Evolutionary conservation across 805 yeast genomes (phyloP), one percentile per base, ranked within the genome.

Genomic region (Metschnikowia bowlesiae): DNA sequence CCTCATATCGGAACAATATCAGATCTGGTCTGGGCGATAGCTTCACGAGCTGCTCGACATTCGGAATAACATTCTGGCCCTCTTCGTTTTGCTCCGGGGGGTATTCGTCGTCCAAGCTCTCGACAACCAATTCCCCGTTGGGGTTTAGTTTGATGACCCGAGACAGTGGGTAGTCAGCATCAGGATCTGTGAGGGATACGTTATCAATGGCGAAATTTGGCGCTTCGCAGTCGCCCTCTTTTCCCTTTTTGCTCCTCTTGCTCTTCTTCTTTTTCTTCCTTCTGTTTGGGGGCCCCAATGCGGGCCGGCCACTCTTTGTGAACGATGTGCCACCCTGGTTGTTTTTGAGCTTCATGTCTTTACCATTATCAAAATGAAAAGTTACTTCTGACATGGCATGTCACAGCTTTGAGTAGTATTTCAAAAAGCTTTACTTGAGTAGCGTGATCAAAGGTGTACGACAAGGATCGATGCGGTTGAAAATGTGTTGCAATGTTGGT

Each of bases 51-150:
- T 29, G 32, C 6, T 39, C 34, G 8, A 39, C 26, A 29, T 39
- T 14, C 4, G 43, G 34, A 39, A 39, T 11, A 10, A 30, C 22
- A 39, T 29, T 30, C 14, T 39, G n/a, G 13, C 13, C 22, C 26
- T 30, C 26, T 14, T 30, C 34, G 14, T 26, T 14, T 39, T 39
- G 41, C 14, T 52, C 48, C 5, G 49, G 50, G 3, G 49, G 44
- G 16, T 47, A 37, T n/a, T 62, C 64, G 39, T 68, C 70, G 14
- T 71, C 75, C 46, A 81, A 61, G 46, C 80, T 75, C 58, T 86
- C 85, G 26, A 88, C 89, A 44, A 87, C 79, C 5, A 87, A 86
- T 57, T 85, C 88, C 7, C 95, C 95, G 62, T 87, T 85, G 4
- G 84, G 78, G 3, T 80, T 86, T 57, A 84, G 83, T 56, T 81